Evolutionary conservation across 1,139 yeast species (phyloP), one percentile per base, ranked within the genome.

Genomic region (Yamadazyma sp.): DNA sequence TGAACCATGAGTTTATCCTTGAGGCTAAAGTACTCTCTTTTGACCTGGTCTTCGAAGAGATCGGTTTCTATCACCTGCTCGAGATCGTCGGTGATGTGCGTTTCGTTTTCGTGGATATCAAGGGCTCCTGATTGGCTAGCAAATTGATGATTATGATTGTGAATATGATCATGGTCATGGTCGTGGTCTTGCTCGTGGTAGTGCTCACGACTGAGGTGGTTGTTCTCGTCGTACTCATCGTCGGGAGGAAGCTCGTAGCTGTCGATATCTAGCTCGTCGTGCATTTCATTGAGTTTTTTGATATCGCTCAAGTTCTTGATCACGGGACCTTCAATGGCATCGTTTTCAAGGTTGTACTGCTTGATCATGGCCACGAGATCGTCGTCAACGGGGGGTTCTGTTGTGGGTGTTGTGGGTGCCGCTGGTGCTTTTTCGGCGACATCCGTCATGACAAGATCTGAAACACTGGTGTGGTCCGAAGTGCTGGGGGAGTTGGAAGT

Each of bases 311-410:
- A 44, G 39, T 67, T 61, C 42, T 78, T 76, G 23, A 82, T 73
- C 1, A 82, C 73, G 4, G 79, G 76, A 0, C 86, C 86, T 26
- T 64, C 73, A 10, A 78, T 69, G 47, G 81, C 86, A 45, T 76
- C 83, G n/a, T 34, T 34, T 16, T 53, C 60, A 47, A 79, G 84
- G 51, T 44, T 42, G 35, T 49, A 49, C 14, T 41, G 38, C 24
- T 36, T 41, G 17, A 49, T 47, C 49, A 49, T 42, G 3, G 34
- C 33, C 27, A 36, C 33, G 14, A 48, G 37, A 8, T 42, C 50
- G 18, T 6, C 9, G 18, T 27, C 9, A 8, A 3, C 20, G 10
- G 10, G 12, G 6, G 21, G 34, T 20, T 30, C 23, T 14, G 23
- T 38, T n/a, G n/a, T n/a, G n/a, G n/a, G n/a, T n/a, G n/a, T n/a